Evolutionary conservation across 768 basidiomycete species (phyloP), one percentile per base, ranked within the genome.

Genomic region (Boletus eberwhitei): DNA sequence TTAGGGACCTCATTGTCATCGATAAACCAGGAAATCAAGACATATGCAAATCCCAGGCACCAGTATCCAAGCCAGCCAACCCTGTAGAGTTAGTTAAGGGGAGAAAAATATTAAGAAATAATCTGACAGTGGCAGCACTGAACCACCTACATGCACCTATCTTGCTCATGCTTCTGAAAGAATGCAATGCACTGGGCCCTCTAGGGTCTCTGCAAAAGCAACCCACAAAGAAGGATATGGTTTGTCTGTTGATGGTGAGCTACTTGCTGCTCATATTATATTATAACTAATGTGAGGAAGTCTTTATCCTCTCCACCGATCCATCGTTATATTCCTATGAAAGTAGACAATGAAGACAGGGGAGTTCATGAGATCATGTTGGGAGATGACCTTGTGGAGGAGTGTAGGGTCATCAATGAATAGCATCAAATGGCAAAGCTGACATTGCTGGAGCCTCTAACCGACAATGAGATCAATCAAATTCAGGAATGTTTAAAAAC

Each of bases 1-100:
- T 61, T 5, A 38, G 50, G 16, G 35, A 55, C 6, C 50, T 61
- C 1, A 41, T 61, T 8, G 8, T 58, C 5, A 53, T 61, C 1
- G 50, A 60, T 34, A 60, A 46, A 21, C 47, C 9, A 9, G 21
- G 13, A 1, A 55, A 55, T 29, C 16, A 44, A 43, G 14, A 26
- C 6, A 11, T 34, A 2, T 1, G 32, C 38, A 50, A 1, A 22
- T 40, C 5, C 42, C 19, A 2, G 3, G n/a, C 29, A 24, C 8
- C 3, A 1, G 21, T 16, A 8, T 12, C 1, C 24, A 42, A 22
- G 3, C 22, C 8, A 11, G 36, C 17, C 0, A 17, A 37, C 17
- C 2, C 5, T 3, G 16, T 9, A 14, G 22, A 37, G 3, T 17
- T 37, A 16, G 36, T 17, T 17, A 37, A 37, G 19, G 36, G 19